A percentile compares a stretch with the other conserved stretches of the same genome.
Conservation (phyloP, 2,329 filamentous ascomycete species). For the Ceratocystiopsis minuta region DNA sequence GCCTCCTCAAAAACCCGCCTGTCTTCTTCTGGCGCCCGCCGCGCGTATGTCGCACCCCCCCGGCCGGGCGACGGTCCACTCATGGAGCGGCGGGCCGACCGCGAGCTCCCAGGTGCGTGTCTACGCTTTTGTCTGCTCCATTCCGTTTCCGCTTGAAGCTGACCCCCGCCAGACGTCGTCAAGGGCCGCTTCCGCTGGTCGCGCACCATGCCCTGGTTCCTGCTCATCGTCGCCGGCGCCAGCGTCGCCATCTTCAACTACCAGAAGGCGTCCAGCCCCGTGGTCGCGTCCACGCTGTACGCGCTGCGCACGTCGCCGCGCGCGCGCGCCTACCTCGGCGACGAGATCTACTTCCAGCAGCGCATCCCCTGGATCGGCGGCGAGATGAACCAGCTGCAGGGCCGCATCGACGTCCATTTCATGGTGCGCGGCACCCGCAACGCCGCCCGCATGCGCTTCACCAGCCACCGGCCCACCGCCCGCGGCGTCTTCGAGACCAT, state of each 20-base stretch:
- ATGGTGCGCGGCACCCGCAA: constrained; percentile 63
- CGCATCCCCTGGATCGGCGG: constrained; percentile 71
- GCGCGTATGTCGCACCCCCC: constrained; percentile 36
- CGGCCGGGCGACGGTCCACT: constrained; percentile 42
- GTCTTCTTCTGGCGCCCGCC: constrained; percentile 12
- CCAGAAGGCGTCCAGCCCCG: constrained; percentile 77
- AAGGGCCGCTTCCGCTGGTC: constrained; percentile 40
- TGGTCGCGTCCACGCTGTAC: constrained; percentile 81
- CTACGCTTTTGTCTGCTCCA: too few relatives aligned
- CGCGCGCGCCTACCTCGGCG: constrained; percentile 64
- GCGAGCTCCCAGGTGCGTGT: constrained; percentile 42
- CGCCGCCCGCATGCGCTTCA: constrained; percentile 62
- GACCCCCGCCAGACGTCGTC: constrained; percentile 19
- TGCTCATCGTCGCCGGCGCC: constrained; percentile 48
- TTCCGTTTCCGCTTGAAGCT: too few relatives aligned
- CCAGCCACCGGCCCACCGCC: constrained; percentile 46
- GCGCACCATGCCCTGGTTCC: constrained; percentile 65
- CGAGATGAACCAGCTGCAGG: constrained; percentile 86
- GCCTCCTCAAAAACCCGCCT: neutral
- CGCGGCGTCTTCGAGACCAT: constrained; percentile 63
- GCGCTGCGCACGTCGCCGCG: constrained; percentile 63
- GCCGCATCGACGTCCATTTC: constrained; percentile 73
- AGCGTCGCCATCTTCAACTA: constrained; percentile 96
- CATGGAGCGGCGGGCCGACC: constrained; percentile 45
- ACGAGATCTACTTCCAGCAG: constrained; percentile 67